Percentiles rank a stretch among this genome's conserved stretches.
Conservation (phyloP, 1,284 basidiomycete genomes). For the Heliocybe sulcata region DNA sequence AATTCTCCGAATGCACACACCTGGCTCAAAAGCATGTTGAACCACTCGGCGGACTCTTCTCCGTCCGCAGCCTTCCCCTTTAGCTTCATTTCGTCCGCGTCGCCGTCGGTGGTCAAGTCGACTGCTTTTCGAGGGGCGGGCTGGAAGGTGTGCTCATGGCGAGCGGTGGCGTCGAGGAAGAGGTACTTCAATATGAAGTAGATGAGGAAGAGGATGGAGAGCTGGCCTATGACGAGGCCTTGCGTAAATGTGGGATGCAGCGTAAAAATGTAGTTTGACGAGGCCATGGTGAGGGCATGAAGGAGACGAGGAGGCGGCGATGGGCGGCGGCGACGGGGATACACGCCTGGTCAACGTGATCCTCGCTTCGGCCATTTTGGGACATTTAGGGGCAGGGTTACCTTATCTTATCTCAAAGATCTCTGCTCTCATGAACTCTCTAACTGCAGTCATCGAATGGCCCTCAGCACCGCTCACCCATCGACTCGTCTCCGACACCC, state of each 20-base stretch:
- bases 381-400: background rate
- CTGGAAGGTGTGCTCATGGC: background rate
- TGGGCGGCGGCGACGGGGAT: background rate
- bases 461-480: background rate
- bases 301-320: background rate
- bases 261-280: constrained; percentile 1
- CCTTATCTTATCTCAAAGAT: constrained; percentile 7
- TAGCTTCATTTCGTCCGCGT: constrained; percentile 8
- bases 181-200: constrained; percentile 72
- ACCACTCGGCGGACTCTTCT: constrained; percentile 69
- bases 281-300: background rate
- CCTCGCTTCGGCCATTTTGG: background rate
- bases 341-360: background rate
- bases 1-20: constrained; percentile 25
- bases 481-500: background rate
- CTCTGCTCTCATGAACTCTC: too few relatives aligned
- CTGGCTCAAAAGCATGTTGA: constrained; percentile 64
- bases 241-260: constrained; percentile 73
- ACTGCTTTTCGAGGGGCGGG: constrained; percentile 8
- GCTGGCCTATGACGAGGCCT: constrained; percentile 72
- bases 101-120: background rate
- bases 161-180: constrained; percentile 54
- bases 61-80: constrained; percentile 4
- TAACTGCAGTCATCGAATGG: background rate
- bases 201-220: constrained; percentile 68